Evolutionary conservation across 1,139 yeast species (phyloP).

Genomic region (Kurtzmaniella natalensis): DNA sequence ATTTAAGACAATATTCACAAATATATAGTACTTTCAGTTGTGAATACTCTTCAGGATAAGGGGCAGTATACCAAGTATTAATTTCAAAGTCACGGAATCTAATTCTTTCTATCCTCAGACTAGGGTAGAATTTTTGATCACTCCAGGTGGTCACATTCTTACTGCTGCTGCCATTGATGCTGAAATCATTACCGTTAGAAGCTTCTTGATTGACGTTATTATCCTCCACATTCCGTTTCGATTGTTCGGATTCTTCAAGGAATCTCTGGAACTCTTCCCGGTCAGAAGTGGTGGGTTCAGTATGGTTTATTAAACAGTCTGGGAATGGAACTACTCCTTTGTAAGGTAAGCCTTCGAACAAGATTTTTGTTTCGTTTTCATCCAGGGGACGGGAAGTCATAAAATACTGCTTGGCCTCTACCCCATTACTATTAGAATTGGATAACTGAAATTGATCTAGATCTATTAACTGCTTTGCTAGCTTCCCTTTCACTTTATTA

Average conservation of each 20-base stretch:
- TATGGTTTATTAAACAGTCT: slow-evolving; percentile 57
- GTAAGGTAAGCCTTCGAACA: slow-evolving; percentile 49
- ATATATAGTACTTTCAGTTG: slow-evolving; percentile 59
- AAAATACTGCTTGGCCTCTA: too few relatives aligned
- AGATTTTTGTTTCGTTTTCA: too few relatives aligned
- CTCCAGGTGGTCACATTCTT: background rate
- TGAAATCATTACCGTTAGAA: background rate
- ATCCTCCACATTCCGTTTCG: slow-evolving; percentile 7
- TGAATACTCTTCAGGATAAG: slow-evolving; percentile 86
- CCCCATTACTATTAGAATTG: too few relatives aligned
- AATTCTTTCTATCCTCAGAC: slow-evolving; percentile 45
- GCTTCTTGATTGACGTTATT: background rate
- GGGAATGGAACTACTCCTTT: slow-evolving; percentile 57
- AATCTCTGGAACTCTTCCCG: slow-evolving; percentile 41
- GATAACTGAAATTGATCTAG: too few relatives aligned
- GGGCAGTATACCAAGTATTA: slow-evolving; percentile 90
- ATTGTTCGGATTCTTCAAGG: slow-evolving; percentile 20
- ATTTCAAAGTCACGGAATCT: slow-evolving; percentile 71
- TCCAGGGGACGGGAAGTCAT: too few relatives aligned
- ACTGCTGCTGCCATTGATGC: too few relatives aligned
- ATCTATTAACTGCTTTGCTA: too few relatives aligned
- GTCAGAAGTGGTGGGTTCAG: slow-evolving; percentile 55
- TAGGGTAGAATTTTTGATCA: slow-evolving; percentile 6
- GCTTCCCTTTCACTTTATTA: too few relatives aligned
- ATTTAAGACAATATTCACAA: slow-evolving; percentile 84